Base-by-base conservation (phyloP, 495 filamentous ascomycete species). In the Penicillium antarcticum region DNA sequence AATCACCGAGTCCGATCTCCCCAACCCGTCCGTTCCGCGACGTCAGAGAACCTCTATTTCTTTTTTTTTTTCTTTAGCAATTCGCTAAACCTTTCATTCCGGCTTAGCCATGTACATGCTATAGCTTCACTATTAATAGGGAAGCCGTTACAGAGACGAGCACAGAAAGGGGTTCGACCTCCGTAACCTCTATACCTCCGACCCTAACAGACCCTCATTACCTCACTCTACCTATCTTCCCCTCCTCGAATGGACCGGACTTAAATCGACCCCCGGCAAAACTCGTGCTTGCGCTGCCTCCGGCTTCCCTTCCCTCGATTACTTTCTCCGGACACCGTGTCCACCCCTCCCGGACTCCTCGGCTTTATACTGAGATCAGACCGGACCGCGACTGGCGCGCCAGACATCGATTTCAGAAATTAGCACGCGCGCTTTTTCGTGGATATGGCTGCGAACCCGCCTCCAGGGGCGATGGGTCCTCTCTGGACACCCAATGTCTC, bases 1-100 rank as follows among this genome's bases (percentile, higher is more conserved):
- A 57, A 49, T 33, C 16, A 21, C 51, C 47, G 40, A 58, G 48
- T 42, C 47, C 45, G 52, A 49, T 49, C 57, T 65, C 56, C 60
- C 66, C 58, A 73, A 70, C 61, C 60, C 70, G 68, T 64, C 62
- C 62, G 58, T 51, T 66, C 63, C 66, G 68, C 60, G 55, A 68
- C 63, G 60, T 68, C 62, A 70, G 42, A 23, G 33, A 58, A 57
- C 42, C 52, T 63, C 45, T 32, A 24, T 7, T 50, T 42, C 14
- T 35, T 48, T 42, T 46, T 53, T 52, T 21, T 46, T 52, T 29
- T 38, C 45, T 26, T 34, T 35, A 38, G 24, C 44, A 54, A 31
- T 47, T 50, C 51, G 23, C 47, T 54, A 55, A 11, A 42, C 26
- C 48, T 24, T 41, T 47, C 29, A 33, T 40, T 9, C 34, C 54